Conservation (phyloP, 805 yeast genomes). For the Priceomyces carsonii region DNA sequence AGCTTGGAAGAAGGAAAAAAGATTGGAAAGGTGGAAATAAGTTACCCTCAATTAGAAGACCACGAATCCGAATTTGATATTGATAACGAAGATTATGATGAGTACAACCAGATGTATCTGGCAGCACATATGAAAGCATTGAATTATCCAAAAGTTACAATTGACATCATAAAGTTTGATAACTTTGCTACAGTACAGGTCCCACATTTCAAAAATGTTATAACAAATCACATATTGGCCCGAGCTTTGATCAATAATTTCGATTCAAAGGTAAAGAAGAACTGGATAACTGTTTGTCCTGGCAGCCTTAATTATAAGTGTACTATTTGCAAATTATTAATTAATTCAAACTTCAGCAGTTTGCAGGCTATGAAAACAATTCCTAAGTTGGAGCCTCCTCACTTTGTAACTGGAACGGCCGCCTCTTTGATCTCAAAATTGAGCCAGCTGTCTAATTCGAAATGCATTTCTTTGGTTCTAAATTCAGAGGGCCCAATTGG, state of each 20-base stretch:
- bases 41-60: slow-evolving; percentile 12
- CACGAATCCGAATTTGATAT: slow-evolving; percentile 9
- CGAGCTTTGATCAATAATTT: slow-evolving; percentile 17
- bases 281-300: slow-evolving; percentile 38
- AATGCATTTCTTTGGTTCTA: slow-evolving; percentile 27
- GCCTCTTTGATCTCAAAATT: slow-evolving; percentile 44
- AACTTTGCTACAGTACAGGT: slow-evolving; percentile 20
- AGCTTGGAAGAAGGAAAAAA: slow-evolving; percentile 12
- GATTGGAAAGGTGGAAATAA: slow-evolving; percentile 10
- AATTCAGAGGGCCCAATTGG: slow-evolving; percentile 67
- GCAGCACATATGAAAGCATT: slow-evolving; percentile 26
- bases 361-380: slow-evolving; percentile 8
- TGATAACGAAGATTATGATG: slow-evolving; percentile 39
- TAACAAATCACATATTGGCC: slow-evolving; percentile 33
- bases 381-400: slow-evolving; percentile 55
- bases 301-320: slow-evolving; percentile 33
- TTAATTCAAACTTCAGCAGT: slow-evolving; percentile 7
- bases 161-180: slow-evolving; percentile 22
- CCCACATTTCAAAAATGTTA: slow-evolving; percentile 38
- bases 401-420: slow-evolving; percentile 56
- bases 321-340: slow-evolving; percentile 23
- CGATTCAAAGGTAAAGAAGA: slow-evolving; percentile 8
- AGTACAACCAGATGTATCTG: slow-evolving; percentile 50
- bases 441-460: slow-evolving; percentile 3
- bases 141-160: slow-evolving; percentile 18